Percentiles rank a stretch among this genome's conserved stretches.
Conservation (phyloP, 2,329 filamentous ascomycete genomes). For the Parastagonospora nodorum region DNA sequence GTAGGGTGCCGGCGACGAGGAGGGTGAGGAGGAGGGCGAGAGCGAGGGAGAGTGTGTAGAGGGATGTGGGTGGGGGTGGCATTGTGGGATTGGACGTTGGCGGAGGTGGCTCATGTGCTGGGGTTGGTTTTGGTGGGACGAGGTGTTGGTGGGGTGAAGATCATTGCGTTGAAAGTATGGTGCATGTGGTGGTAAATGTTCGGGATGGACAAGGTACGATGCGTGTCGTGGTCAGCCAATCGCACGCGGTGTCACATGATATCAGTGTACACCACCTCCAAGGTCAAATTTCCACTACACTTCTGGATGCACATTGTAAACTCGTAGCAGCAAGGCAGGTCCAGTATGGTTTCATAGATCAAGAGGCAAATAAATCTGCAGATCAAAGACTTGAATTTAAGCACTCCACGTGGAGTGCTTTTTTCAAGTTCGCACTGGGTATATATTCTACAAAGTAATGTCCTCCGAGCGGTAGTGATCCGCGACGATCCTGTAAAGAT, state of each 20-base stretch:
- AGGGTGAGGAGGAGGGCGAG: constrained; percentile 42
- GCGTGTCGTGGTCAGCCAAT: constrained; percentile 7
- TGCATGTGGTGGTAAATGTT: not conserved
- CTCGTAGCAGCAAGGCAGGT: too few relatives aligned
- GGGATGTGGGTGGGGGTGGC: constrained; percentile 22
- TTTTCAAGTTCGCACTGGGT: not conserved
- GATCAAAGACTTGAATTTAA: too few relatives aligned
- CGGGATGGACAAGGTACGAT: not conserved
- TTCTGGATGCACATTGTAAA: not conserved
- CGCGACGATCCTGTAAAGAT: constrained; percentile 73
- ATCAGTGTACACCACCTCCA: not conserved
- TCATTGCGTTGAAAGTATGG: not conserved
- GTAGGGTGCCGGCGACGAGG: constrained; percentile 42
- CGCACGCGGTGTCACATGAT: constrained; percentile 6
- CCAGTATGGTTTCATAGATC: too few relatives aligned
- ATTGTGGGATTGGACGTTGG: constrained; percentile 20
- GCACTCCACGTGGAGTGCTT: too few relatives aligned
- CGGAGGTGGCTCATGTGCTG: not conserved
- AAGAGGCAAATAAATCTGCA: too few relatives aligned
- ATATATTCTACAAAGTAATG: constrained; percentile 55
- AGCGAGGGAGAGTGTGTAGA: constrained; percentile 33
- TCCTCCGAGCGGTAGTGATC: constrained; percentile 79
- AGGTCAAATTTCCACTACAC: not conserved
- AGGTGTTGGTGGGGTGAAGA: not conserved
- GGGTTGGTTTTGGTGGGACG: not conserved